Conservation (phyloP, 495 filamentous ascomycete species). For the Saxispiralis lemnorum region DNA sequence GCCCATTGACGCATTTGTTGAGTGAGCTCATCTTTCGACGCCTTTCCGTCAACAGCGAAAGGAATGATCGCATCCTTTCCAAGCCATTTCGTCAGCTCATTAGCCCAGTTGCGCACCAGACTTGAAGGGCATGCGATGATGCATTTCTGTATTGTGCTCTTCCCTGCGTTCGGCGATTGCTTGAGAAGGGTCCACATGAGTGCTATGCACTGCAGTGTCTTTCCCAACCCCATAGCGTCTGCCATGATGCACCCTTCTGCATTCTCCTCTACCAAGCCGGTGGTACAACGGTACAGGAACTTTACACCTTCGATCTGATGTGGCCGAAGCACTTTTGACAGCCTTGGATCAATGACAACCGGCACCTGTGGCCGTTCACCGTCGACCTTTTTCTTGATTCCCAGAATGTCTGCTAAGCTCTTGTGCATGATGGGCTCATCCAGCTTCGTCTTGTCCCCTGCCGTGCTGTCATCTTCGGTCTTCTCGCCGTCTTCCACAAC, state of each 20-base stretch:
- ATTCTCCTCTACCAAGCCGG: constrained; percentile 80
- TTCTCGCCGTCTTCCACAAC: constrained; percentile 33
- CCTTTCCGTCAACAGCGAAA: constrained; percentile 94
- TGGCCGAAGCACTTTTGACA: constrained; percentile 81
- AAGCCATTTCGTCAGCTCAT: constrained; percentile 89
- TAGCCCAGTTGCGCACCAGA: constrained; percentile 94
- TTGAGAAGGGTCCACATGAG: constrained; percentile 94
- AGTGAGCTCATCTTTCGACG: constrained; percentile 79
- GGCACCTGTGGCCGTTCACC: constrained; percentile 72
- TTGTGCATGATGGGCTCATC: constrained; percentile 78
- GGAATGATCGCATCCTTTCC: constrained; percentile 78
- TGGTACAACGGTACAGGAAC: constrained; percentile 88
- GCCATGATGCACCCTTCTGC: constrained; percentile 99
- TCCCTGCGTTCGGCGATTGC: constrained; percentile 86
- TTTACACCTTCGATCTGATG: constrained; percentile 98
- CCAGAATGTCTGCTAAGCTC: constrained; percentile 88
- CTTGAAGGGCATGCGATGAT: constrained; percentile 97
- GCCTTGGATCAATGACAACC: constrained; percentile 84
- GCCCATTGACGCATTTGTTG: constrained; percentile 88
- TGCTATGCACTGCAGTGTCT: constrained; percentile 72
- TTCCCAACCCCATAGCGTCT: constrained; percentile 96
- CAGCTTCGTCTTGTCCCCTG: constrained; percentile 38
- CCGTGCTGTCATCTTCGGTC: constrained; percentile 25
- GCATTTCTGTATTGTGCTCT: constrained; percentile 86
- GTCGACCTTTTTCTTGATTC: constrained; percentile 76